These are phyloP conservation scores for Calocybe indica DNA, from an alignment of 768 basidiomycete genomes.

Conservation along the genomic window DNA sequence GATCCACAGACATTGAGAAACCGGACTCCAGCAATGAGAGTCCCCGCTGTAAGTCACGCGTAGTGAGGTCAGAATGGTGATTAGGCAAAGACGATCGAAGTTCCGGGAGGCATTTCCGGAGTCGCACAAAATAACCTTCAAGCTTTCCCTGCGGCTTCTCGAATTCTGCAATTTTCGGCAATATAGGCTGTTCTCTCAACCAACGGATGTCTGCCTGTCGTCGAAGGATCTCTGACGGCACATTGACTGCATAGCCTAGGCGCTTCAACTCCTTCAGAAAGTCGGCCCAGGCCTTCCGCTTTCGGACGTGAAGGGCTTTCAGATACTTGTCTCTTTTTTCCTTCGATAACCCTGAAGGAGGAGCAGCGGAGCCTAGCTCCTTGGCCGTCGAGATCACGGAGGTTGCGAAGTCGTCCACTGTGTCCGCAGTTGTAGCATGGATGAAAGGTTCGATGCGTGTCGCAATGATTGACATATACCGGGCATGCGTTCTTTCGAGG, in stretches of 20 bases:
- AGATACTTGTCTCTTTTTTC: conserved; percentile 55
- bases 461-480: conserved; percentile 40
- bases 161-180: conserved; percentile 17
- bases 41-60: conserved; percentile 83
- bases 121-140: conserved; percentile 60
- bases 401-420: conserved; percentile 49
- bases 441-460: conserved; percentile 38
- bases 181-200: conserved; percentile 58
- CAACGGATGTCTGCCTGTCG: conserved; percentile 50
- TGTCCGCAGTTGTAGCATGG: conserved; percentile 27
- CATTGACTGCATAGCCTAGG: conserved; percentile 64
- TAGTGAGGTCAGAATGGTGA: conserved; percentile 80
- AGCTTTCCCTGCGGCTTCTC: conserved; percentile 29
- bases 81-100: conserved; percentile 54
- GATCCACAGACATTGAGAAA: conserved; percentile 58
- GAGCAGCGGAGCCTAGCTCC: conserved; percentile 41
- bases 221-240: conserved; percentile 64
- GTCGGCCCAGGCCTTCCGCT: conserved; percentile 88
- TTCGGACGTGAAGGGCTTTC: conserved; percentile 74
- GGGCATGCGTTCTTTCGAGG: conserved; percentile 42
- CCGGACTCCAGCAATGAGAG: conserved; percentile 74
- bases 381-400: conserved; percentile 61
- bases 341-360: conserved; percentile 34
- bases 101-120: conserved; percentile 59
- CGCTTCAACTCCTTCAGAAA: conserved; percentile 83